Base-by-base conservation (phyloP, 768 basidiomycete genomes). In the Leccinum barrowsii region DNA sequence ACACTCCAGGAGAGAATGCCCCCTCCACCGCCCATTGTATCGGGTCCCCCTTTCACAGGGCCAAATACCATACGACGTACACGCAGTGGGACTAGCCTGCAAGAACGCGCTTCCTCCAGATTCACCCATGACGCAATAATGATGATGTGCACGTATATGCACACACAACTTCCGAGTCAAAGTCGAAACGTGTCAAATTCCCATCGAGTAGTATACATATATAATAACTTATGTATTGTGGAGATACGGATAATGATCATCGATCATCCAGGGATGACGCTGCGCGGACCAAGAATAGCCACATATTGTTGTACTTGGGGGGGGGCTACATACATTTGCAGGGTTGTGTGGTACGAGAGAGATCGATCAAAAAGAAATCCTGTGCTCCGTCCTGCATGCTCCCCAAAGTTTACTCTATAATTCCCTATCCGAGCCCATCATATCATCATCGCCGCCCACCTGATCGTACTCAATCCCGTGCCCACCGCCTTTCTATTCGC, bases 161-260 rank as follows among this genome's bases (percentile, higher is more conserved):
- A 42, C 40, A 42, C n/a, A 19, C 17, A 34, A 44, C 40, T 17
- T 40, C 30, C 30, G 30, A 32, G 30, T 32, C 8, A 8, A 10
- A 42, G 17, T 42, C 2, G 40, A 10, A 42, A 42, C 19, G 42
- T 22, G 7, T 12, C 32, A 34, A 32, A 52, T 30, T n/a, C 19
- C 8, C 48, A 52, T 35, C 48, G 48, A 59, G 28, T n/a, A n/a
- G 4, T 26, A 19, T 44, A 19, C 19, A 44, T 44, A 35, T 13
- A 44, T 44, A 28, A 44, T 44, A 19, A 44, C 28, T 28, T 5
- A 44, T 44, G 42, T 44, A 44, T 24, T 24, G 22, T 21, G 22
- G 22, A 48, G 47, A 48, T 24, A 24, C 50, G 28, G 28, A 28
- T 54, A 58, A 28, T 54, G 52, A 66, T 65, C 60, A 34, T 34